Percentiles rank a stretch among this genome's conserved stretches.
Conservation (phyloP, 768 basidiomycete genomes). For the Xerocomus potaroensis region DNA sequence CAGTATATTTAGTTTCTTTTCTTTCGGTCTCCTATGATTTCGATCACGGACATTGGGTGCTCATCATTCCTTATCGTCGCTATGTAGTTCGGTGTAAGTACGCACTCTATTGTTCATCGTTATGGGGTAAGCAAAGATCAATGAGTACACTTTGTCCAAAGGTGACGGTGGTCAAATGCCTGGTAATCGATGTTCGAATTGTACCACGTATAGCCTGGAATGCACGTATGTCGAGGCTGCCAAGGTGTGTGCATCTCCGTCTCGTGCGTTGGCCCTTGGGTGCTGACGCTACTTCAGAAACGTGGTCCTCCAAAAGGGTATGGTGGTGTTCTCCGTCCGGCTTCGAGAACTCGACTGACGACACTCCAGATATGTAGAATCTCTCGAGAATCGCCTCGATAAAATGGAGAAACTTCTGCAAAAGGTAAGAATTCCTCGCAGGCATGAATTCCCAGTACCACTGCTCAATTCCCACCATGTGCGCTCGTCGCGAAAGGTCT, state of each 20-base stretch:
- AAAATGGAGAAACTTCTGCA: constrained; percentile 61
- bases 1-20: constrained; percentile 19
- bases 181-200: constrained; percentile 53
- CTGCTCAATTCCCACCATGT: not conserved
- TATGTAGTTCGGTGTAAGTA: constrained; percentile 23
- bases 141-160: constrained; percentile 12
- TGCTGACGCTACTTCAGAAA: constrained; percentile 26
- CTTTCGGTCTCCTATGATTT: not conserved
- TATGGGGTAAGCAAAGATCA: not conserved
- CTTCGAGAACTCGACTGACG: not conserved
- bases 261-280: not conserved
- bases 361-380: constrained; percentile 51
- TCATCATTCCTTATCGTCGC: not conserved
- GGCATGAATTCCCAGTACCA: not conserved
- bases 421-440: constrained; percentile 35
- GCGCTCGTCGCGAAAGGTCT: constrained; percentile 35
- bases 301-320: constrained; percentile 38
- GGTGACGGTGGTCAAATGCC: constrained; percentile 62
- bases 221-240: constrained; percentile 57
- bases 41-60: not conserved
- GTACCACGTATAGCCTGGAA: constrained; percentile 41
- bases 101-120: not conserved
- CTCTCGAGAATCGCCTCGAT: constrained; percentile 55
- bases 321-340: constrained; percentile 1
- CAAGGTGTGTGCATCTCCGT: constrained; percentile 37